Conservation (phyloP, 768 basidiomycete genomes). For the Clathrus columnatus region DNA sequence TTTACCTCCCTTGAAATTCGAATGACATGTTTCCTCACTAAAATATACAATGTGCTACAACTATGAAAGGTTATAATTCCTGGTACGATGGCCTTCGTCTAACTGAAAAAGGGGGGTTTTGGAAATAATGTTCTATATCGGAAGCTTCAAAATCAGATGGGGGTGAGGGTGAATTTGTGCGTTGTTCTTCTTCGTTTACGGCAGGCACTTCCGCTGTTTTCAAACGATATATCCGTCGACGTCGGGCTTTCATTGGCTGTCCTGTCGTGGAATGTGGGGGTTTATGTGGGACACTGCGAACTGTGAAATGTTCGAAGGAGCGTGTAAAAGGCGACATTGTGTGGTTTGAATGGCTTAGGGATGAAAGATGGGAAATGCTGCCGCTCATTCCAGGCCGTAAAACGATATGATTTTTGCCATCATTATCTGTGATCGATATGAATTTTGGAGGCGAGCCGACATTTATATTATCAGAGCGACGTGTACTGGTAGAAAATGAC, state of each 20-base stretch:
- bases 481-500: constrained; percentile 5
- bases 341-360: constrained; percentile 82
- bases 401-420: constrained; percentile 39
- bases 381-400: constrained; percentile 63
- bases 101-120: constrained; percentile 15
- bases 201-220: constrained; percentile 11
- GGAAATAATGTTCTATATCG: constrained; percentile 73
- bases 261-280: constrained; percentile 27
- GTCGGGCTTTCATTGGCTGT: constrained; percentile 58
- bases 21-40: not conserved
- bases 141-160: constrained; percentile 56
- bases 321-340: constrained; percentile 92
- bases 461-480: not conserved
- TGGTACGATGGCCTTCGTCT: constrained; percentile 5
- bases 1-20: constrained; percentile 2
- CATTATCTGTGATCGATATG: constrained; percentile 18
- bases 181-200: not conserved
- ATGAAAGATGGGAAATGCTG: constrained; percentile 77
- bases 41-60: not conserved
- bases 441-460: constrained; percentile 27
- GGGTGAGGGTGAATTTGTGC: constrained; percentile 25
- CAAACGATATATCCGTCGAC: constrained; percentile 66
- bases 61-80: not conserved
- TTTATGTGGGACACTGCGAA: constrained; percentile 75
- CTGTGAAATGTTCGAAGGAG: constrained; percentile 83